Conservation (phyloP, 2,329 filamentous ascomycete species). For the Samsoniella hepiali region DNA sequence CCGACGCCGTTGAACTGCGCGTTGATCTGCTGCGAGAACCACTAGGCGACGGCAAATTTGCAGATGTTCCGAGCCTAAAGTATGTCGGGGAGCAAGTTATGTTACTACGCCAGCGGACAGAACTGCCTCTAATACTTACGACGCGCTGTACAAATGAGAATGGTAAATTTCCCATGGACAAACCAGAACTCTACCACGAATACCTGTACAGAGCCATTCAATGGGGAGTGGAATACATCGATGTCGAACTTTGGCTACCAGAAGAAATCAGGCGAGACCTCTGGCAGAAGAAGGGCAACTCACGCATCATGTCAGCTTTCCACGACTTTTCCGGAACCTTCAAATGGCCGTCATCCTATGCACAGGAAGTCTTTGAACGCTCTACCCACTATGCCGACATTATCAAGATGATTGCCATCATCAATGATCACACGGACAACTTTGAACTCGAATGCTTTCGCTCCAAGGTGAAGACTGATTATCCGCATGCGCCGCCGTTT, state of each 20-base stretch:
- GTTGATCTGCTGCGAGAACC: slow-evolving; percentile 79
- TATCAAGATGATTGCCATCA: slow-evolving; percentile 86
- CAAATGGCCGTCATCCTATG: slow-evolving; percentile 74
- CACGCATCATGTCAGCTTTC: slow-evolving; percentile 86
- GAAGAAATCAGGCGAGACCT: slow-evolving; percentile 68
- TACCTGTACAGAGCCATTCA: slow-evolving; percentile 82
- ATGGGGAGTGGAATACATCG: slow-evolving; percentile 87
- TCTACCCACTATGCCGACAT: slow-evolving; percentile 76
- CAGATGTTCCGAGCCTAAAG: slow-evolving; percentile 69
- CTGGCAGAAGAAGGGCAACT: slow-evolving; percentile 69
- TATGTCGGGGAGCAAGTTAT: slow-evolving; percentile 87
- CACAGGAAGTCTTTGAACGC: slow-evolving; percentile 67
- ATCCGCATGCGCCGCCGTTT: slow-evolving; percentile 67
- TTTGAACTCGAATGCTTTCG: slow-evolving; percentile 90
- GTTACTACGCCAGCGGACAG: slow-evolving; percentile 76
- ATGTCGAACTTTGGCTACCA: slow-evolving; percentile 84
- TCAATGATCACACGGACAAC: slow-evolving; percentile 78
- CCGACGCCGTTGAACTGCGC: slow-evolving; percentile 80
- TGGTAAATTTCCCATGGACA: slow-evolving; percentile 79
- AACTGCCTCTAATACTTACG: slow-evolving; percentile 87
- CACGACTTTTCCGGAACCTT: slow-evolving; percentile 84
- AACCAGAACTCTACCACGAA: slow-evolving; percentile 69
- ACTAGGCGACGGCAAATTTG: slow-evolving; percentile 57
- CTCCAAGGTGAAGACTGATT: slow-evolving; percentile 67
- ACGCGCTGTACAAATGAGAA: slow-evolving; percentile 79